phyloP scores from a whole-genome alignment of 1,139 yeast species.

The Geotrichum carabidarum region DNA sequence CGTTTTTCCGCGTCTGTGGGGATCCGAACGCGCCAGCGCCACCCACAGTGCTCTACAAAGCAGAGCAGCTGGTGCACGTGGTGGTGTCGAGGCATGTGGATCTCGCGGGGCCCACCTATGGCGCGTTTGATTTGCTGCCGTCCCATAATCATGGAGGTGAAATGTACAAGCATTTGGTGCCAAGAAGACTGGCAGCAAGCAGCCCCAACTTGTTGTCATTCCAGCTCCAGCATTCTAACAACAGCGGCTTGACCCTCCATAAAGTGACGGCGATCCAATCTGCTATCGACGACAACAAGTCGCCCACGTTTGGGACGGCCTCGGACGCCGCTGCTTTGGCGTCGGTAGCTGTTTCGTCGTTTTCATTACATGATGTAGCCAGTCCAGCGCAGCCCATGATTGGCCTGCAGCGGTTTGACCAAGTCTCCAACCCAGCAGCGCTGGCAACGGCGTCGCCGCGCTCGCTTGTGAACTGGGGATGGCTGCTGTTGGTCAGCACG shows the following conservation, averaged over 20 bases:
- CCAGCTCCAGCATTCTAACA: background rate
- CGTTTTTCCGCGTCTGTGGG: background rate
- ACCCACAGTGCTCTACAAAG: background rate
- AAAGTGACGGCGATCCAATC: conserved; percentile 17
- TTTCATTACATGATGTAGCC: no score
- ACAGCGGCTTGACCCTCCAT: conserved; percentile 11
- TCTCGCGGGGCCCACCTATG: conserved; percentile 1
- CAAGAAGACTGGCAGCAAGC: background rate
- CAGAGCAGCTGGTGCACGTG: background rate
- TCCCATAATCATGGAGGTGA: background rate
- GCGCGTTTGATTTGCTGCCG: background rate
- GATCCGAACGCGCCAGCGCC: background rate
- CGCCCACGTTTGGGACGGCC: conserved; percentile 13
- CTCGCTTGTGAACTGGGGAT: conserved; percentile 26
- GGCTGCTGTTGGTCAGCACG: conserved; percentile 29
- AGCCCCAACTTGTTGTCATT: conserved; percentile 3
- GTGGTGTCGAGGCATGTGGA: background rate
- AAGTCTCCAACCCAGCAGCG: no score
- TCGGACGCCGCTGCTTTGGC: background rate
- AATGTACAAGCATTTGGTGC: background rate
- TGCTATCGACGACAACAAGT: conserved; percentile 17
- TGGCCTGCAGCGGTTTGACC: background rate
- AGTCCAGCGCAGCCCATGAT: no score
- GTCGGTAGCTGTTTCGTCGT: background rate
- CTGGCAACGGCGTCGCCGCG: background rate